Percentiles rank a stretch among this genome's conserved stretches.
phyloP scores from a whole-genome alignment of 768 basidiomycete genomes.

The Coprinopsis cinerea region DNA sequence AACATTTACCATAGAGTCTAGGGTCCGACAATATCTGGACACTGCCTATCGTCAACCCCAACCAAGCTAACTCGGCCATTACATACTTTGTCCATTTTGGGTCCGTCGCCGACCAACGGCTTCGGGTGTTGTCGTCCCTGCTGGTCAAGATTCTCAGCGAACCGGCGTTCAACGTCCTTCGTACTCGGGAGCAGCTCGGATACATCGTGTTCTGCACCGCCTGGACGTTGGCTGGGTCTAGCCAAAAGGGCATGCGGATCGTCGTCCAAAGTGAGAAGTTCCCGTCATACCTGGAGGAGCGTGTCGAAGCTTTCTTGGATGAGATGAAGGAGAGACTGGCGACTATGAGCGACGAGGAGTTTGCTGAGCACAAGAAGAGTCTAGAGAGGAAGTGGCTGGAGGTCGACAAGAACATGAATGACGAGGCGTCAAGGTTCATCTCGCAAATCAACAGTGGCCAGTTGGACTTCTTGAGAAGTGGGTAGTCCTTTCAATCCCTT shows the following conservation, averaged over 20 bases:
- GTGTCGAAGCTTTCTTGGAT: constrained; percentile 85
- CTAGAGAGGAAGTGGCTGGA: constrained; percentile 81
- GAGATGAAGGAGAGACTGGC: constrained; percentile 63
- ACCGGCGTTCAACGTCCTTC: constrained; percentile 84
- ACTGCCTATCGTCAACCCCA: constrained; percentile 66
- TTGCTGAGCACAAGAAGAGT: constrained; percentile 70
- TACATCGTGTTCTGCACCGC: constrained; percentile 73
- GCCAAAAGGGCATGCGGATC: constrained; percentile 72
- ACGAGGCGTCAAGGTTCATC: constrained; percentile 72
- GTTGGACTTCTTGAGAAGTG: constrained; percentile 82
- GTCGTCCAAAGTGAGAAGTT: constrained; percentile 85
- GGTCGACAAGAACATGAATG: constrained; percentile 79
- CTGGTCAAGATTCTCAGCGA: constrained; percentile 85
- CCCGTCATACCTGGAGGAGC: constrained; percentile 74
- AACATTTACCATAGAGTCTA: constrained; percentile 22
- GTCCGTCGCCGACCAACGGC: constrained; percentile 50
- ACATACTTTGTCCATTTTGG: constrained; percentile 86
- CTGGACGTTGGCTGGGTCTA: constrained; percentile 56
- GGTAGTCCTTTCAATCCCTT: constrained; percentile 22
- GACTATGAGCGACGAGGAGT: constrained; percentile 66
- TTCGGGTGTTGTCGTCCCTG: constrained; percentile 64
- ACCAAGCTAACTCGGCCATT: constrained; percentile 82
- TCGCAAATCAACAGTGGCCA: constrained; percentile 70
- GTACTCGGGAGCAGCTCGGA: constrained; percentile 93
- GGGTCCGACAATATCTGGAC: constrained; percentile 69